Percentiles rank a stretch among this genome's conserved stretches.
phyloP scores from a whole-genome alignment of 1,139 yeast genomes.

The Taphrina confusa region DNA sequence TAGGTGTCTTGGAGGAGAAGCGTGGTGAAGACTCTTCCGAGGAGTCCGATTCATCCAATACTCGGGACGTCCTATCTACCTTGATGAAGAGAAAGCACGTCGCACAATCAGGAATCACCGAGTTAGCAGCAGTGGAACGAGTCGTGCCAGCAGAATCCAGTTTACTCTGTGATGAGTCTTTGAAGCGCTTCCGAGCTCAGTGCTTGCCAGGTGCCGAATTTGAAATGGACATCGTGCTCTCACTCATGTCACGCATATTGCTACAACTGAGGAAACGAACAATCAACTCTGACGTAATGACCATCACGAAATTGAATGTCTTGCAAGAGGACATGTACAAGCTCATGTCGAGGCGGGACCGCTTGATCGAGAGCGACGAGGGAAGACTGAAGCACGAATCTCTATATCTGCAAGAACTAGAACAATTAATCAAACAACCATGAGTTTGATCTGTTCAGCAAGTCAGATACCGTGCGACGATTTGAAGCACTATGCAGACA shows the following conservation, averaged over 20 bases:
- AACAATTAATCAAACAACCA: no score
- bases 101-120: not conserved
- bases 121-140: not conserved
- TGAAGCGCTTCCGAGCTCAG: slow-evolving; percentile 1
- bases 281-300: not conserved
- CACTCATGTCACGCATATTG: slow-evolving; percentile 28
- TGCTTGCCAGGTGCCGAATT: slow-evolving; percentile 5
- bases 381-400: slow-evolving; percentile 17
- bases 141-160: slow-evolving; percentile 3
- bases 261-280: slow-evolving; percentile 6
- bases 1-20: slow-evolving; percentile 33
- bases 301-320: slow-evolving; percentile 22
- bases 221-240: slow-evolving; percentile 28
- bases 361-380: slow-evolving; percentile 8
- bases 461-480: no score
- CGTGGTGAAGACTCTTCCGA: not conserved
- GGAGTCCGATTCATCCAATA: not conserved
- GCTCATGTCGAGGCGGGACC: slow-evolving; percentile 27
- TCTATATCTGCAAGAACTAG: slow-evolving; percentile 26
- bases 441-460: no score
- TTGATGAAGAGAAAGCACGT: slow-evolving; percentile 4
- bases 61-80: slow-evolving; percentile 1
- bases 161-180: slow-evolving; percentile 6
- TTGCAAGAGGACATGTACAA: slow-evolving; percentile 31
- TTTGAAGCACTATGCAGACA: no score